phyloP scores from a whole-genome alignment of 768 basidiomycete species.

The Leccinum variicolor region DNA sequence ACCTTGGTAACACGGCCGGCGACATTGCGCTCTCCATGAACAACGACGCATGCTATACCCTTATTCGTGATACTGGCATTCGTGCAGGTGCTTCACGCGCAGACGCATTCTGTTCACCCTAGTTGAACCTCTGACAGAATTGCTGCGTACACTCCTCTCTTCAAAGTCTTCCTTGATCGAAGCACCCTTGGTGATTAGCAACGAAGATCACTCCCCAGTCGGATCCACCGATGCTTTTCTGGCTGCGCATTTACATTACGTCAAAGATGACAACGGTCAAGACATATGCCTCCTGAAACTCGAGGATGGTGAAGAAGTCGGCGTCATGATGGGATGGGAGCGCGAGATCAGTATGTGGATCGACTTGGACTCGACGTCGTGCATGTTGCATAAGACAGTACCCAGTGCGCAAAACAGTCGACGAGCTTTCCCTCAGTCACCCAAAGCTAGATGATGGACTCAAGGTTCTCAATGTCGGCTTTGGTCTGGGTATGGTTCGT shows the following conservation, averaged over 20 bases:
- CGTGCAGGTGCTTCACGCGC: conserved; percentile 62
- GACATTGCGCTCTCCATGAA: conserved; percentile 90
- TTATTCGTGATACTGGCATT: conserved; percentile 90
- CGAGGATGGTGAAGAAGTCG: conserved; percentile 70
- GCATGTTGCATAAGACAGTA: conserved; percentile 20
- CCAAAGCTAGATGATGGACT: conserved; percentile 44
- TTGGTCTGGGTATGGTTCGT: conserved; percentile 87
- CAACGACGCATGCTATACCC: conserved; percentile 64
- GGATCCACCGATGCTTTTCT: conserved; percentile 71
- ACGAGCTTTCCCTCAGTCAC: conserved; percentile 54
- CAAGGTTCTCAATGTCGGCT: conserved; percentile 85
- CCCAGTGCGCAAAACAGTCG: conserved; percentile 75
- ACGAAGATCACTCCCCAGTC: conserved; percentile 52
- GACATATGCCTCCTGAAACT: conserved; percentile 73
- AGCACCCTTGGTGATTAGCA: conserved; percentile 39
- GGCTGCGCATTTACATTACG: conserved; percentile 63
- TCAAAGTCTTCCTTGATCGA: conserved; percentile 35
- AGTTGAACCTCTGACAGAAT: conserved; percentile 43
- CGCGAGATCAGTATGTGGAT: conserved; percentile 59
- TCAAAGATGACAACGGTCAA: conserved; percentile 68
- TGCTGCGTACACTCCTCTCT: conserved; percentile 63
- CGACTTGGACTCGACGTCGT: neutral
- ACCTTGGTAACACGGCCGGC: conserved; percentile 77
- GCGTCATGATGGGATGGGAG: conserved; percentile 99
- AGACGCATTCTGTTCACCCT: conserved; percentile 1